Conservation (phyloP, 2,329 filamentous ascomycete genomes). For the Cordyceps farinosa region DNA sequence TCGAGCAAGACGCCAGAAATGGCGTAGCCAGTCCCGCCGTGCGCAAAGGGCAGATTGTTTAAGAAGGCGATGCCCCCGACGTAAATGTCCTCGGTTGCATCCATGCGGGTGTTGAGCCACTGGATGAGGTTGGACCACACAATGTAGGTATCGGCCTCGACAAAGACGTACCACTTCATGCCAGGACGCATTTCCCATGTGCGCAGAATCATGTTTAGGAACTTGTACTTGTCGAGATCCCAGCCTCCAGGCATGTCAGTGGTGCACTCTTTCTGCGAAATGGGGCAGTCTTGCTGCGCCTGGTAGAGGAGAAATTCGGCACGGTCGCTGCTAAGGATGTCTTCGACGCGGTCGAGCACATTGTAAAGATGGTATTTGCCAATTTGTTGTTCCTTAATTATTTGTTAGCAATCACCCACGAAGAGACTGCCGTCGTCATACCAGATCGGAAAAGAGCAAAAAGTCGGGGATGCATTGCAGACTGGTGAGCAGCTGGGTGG, state of each 20-base stretch:
- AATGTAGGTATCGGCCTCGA: conserved; percentile 57
- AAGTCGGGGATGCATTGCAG: conserved; percentile 53
- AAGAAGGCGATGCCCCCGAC: conserved; percentile 50
- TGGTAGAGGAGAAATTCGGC: conserved; percentile 46
- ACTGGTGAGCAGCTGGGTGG: conserved; percentile 53
- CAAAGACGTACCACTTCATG: conserved; percentile 57
- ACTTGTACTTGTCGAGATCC: conserved; percentile 60
- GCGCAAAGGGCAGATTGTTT: conserved; percentile 46
- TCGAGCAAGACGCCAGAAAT: conserved; percentile 51
- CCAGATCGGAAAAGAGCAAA: conserved; percentile 55
- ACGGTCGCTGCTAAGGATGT: conserved; percentile 35
- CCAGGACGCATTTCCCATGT: conserved; percentile 52
- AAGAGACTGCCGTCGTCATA: conserved; percentile 20
- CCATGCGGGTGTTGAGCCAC: conserved; percentile 44
- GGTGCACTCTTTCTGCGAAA: conserved; percentile 44
- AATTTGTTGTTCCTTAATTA: conserved; percentile 44
- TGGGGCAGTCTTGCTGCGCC: conserved; percentile 43
- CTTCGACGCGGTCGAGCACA: conserved; percentile 38
- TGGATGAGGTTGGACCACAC: conserved; percentile 52
- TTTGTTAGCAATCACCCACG: not conserved
- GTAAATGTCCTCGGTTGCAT: conserved; percentile 44
- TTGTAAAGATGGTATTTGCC: conserved; percentile 43
- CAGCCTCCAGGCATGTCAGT: conserved; percentile 38
- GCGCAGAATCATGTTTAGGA: conserved; percentile 55
- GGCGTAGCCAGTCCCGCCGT: conserved; percentile 56